These are phyloP conservation scores for Mimosa bimucronata DNA, from an alignment of 306 rosid species.

Conservation along the genomic window DNA sequence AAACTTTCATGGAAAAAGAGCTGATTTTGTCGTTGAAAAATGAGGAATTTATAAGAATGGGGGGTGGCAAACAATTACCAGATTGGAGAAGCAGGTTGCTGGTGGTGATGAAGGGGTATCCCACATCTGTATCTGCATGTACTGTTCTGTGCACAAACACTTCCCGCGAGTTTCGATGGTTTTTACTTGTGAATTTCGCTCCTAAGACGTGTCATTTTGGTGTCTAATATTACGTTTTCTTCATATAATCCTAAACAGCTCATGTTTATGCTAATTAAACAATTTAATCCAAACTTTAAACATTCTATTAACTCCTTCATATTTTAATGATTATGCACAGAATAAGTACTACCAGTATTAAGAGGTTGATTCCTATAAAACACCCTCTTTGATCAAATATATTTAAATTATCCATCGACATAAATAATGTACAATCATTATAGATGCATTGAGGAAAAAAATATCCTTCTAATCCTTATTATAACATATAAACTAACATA, in stretches of 20 bases:
- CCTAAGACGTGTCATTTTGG: neutral
- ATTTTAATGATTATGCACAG: no score
- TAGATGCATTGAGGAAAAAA: no score
- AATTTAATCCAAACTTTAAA: neutral
- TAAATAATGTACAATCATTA: no score
- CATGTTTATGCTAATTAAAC: neutral
- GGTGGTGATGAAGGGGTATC: neutral
- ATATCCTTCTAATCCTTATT: no score
- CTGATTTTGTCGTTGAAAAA: neutral
- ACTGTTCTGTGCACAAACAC: neutral
- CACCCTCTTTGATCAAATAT: no score
- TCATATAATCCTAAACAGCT: neutral
- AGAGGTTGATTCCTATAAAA: no score
- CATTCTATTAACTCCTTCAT: neutral
- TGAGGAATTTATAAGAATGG: neutral
- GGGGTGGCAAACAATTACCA: neutral
- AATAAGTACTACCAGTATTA: no score
- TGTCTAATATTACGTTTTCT: neutral
- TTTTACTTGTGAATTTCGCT: neutral
- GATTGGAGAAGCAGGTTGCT: slow-evolving; percentile 3
- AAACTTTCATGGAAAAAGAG: neutral
- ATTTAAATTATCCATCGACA: no score
- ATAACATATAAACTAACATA: no score
- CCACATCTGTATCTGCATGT: neutral
- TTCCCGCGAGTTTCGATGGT: slow-evolving; percentile 18